Conservation (phyloP, 495 filamentous ascomycete species). For the Trichoderma reesei region DNA sequence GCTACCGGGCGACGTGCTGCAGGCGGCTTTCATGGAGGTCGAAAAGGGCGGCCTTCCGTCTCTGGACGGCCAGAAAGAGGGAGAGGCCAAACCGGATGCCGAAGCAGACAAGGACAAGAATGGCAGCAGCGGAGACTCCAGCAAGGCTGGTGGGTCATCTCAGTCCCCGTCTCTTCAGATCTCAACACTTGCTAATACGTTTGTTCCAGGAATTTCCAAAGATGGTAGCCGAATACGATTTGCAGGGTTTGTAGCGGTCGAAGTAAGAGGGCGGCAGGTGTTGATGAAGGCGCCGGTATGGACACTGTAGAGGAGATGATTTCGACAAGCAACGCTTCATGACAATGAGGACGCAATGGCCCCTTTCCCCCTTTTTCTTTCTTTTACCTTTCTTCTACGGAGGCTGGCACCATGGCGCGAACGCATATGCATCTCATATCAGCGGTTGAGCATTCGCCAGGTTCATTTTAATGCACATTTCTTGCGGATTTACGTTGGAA, state of each 20-base stretch:
- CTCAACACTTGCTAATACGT: slow-evolving; percentile 11
- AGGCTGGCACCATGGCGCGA: neutral
- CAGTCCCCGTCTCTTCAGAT: slow-evolving; percentile 17
- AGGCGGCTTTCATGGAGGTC: slow-evolving; percentile 68
- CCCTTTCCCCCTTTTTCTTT: neutral
- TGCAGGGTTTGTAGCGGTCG: slow-evolving; percentile 74
- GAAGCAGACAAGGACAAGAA: slow-evolving; percentile 39
- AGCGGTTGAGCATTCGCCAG: neutral
- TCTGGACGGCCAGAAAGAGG: slow-evolving; percentile 36
- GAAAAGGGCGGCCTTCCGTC: slow-evolving; percentile 65
- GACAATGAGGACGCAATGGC: neutral
- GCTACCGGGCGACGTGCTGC: slow-evolving; percentile 56
- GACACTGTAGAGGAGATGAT: slow-evolving; percentile 34
- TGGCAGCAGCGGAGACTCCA: slow-evolving; percentile 20
- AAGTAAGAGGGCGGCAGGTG: slow-evolving; percentile 75
- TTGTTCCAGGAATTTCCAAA: slow-evolving; percentile 24
- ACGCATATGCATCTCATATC: neutral
- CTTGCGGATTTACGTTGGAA: neutral
- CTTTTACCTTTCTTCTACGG: neutral
- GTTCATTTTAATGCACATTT: neutral
- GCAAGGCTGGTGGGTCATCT: slow-evolving; percentile 23
- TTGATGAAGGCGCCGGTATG: slow-evolving; percentile 89
- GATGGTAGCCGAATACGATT: slow-evolving; percentile 56
- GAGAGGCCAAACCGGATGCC: slow-evolving; percentile 37
- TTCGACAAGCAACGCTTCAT: neutral